Evolutionary conservation across 2,329 filamentous ascomycete species (phyloP).

Genomic region (Trichoderma sp.): DNA sequence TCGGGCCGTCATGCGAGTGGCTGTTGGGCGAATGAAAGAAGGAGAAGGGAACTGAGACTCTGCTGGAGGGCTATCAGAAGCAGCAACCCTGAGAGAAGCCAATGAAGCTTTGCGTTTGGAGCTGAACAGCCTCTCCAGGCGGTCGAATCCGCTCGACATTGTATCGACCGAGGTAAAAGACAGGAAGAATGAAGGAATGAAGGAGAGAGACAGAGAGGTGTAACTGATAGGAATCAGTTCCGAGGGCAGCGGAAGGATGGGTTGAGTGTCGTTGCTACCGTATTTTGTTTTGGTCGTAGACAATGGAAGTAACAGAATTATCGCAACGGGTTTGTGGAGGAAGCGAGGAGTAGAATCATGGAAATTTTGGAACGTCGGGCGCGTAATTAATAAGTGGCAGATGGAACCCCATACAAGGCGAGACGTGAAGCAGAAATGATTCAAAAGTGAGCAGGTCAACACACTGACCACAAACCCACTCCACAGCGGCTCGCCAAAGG

Average conservation of each 20-base stretch:
- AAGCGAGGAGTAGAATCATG: background rate
- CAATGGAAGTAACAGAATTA: background rate
- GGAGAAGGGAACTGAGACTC: conserved; percentile 51
- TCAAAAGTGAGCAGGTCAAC: conserved; percentile 24
- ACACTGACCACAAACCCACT: conserved; percentile 14
- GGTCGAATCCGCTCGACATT: conserved; percentile 54
- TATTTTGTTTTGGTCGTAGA: background rate
- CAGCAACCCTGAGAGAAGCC: conserved; percentile 31
- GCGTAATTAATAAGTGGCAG: conserved; percentile 21
- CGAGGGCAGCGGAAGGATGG: background rate
- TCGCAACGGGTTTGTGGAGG: background rate
- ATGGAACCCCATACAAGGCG: conserved; percentile 22
- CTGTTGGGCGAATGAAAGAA: conserved; percentile 58
- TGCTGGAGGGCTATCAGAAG: conserved; percentile 29
- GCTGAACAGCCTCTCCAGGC: conserved; percentile 56
- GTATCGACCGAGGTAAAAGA: conserved; percentile 25
- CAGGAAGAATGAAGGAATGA: background rate
- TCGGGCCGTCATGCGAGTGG: conserved; percentile 58
- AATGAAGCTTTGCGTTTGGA: conserved; percentile 43
- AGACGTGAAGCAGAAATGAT: conserved; percentile 28
- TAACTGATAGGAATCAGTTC: conserved; percentile 5
- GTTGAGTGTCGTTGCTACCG: background rate
- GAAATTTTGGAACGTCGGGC: background rate
- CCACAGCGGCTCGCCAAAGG: conserved; percentile 12
- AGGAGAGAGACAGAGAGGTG: background rate